phyloP scores from a whole-genome alignment of 2,329 filamentous ascomycete genomes.

The Mycosphaerella sp. region DNA sequence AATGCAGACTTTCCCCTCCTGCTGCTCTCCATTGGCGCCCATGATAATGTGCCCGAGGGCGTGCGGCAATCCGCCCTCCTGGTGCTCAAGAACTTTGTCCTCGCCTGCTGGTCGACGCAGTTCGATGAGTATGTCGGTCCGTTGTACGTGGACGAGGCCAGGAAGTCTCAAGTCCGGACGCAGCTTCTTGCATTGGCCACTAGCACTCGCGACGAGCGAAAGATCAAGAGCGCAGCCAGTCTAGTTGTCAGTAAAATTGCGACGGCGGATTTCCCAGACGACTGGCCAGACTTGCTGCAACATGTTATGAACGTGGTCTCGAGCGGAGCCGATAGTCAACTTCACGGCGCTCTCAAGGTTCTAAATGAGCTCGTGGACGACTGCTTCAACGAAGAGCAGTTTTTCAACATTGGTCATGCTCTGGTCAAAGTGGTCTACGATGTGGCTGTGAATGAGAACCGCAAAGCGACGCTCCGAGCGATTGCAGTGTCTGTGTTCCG shows the following conservation, averaged over 20 bases:
- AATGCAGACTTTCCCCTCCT: slow-evolving; percentile 68
- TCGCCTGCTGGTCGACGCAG: slow-evolving; percentile 73
- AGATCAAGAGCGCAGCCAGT: slow-evolving; percentile 83
- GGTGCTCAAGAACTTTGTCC: slow-evolving; percentile 73
- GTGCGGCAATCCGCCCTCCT: slow-evolving; percentile 80
- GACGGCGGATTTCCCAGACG: slow-evolving; percentile 82
- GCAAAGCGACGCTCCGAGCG: slow-evolving; percentile 67
- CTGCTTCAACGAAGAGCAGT: slow-evolving; percentile 87
- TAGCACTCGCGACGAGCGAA: slow-evolving; percentile 67
- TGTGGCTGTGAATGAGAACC: slow-evolving; percentile 67
- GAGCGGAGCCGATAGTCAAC: slow-evolving; percentile 66
- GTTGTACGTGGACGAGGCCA: slow-evolving; percentile 60
- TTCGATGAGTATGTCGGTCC: slow-evolving; percentile 64
- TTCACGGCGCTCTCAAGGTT: slow-evolving; percentile 85
- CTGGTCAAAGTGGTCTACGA: slow-evolving; percentile 79
- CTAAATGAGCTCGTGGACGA: slow-evolving; percentile 87
- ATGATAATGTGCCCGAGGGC: slow-evolving; percentile 63
- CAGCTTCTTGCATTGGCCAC: slow-evolving; percentile 71
- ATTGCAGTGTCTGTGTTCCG: slow-evolving; percentile 86
- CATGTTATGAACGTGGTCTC: slow-evolving; percentile 71
- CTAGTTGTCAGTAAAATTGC: slow-evolving; percentile 91
- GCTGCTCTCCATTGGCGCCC: slow-evolving; percentile 72
- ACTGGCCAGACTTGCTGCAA: slow-evolving; percentile 87
- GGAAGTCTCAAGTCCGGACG: slow-evolving; percentile 66
- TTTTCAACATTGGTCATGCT: slow-evolving; percentile 81